These are phyloP conservation scores for Pythium monospermum DNA, from an alignment of 352 stramenopile genomes.

Conservation along the genomic window DNA sequence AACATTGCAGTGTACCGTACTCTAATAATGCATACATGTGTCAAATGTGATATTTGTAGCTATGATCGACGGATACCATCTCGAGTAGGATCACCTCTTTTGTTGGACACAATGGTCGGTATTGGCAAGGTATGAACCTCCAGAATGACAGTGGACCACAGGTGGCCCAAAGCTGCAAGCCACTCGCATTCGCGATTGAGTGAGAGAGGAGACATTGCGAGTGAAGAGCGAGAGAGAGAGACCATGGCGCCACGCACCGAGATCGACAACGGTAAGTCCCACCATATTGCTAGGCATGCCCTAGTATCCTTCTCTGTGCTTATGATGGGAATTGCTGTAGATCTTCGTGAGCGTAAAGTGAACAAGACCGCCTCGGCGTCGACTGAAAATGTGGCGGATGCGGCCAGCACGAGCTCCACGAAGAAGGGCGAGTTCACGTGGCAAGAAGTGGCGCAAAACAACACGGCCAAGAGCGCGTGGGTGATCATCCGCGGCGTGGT, in stretches of 20 bases:
- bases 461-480: conserved; percentile 94
- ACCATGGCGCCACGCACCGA: conserved; percentile 23
- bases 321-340: conserved; percentile 11
- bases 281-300: no score
- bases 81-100: conserved; percentile 11
- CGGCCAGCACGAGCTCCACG: conserved; percentile 11
- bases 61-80: conserved; percentile 10
- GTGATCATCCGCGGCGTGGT: conserved; percentile 92
- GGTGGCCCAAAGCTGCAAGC: not conserved
- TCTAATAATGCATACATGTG: not conserved
- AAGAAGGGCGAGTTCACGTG: conserved; percentile 84
- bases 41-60: conserved; percentile 3
- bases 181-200: not conserved
- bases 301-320: no score
- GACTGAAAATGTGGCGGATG: not conserved
- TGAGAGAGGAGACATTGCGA: conserved; percentile 8
- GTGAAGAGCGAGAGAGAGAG: not conserved
- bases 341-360: conserved; percentile 59
- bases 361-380: conserved; percentile 10
- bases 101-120: conserved; percentile 7
- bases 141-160: conserved; percentile 6
- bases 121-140: conserved; percentile 3
- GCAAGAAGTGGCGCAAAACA: conserved; percentile 94
- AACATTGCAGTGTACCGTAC: no score
- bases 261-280: conserved; percentile 7